A percentile compares a stretch with the other conserved stretches of the same genome.
phyloP scores from a whole-genome alignment of 164 flowering plant species.

The Litsea cubeba region DNA sequence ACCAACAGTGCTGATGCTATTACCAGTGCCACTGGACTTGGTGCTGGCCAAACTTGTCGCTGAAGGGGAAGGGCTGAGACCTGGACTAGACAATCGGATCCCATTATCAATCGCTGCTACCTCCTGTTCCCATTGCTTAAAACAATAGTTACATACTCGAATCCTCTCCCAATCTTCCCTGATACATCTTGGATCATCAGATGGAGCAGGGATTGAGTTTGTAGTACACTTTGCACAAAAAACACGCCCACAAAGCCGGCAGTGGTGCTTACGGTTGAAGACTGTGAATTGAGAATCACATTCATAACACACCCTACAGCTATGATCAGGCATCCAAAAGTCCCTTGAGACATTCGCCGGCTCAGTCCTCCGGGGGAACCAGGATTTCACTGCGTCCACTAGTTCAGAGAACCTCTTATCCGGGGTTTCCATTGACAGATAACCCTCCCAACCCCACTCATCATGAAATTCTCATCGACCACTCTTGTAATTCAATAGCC shows the following conservation, averaged over 20 bases:
- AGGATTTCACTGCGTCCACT: conserved; percentile 49
- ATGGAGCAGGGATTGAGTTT: conserved; percentile 63
- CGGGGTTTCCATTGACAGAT: conserved; percentile 57
- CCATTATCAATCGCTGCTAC: conserved; percentile 37
- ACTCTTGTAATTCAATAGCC: conserved; percentile 6
- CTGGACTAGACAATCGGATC: conserved; percentile 30
- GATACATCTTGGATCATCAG: conserved; percentile 30
- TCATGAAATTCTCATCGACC: conserved; percentile 53
- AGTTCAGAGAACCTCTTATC: conserved; percentile 52
- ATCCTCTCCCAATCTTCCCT: conserved; percentile 67
- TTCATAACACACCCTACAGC: conserved; percentile 92
- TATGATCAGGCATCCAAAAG: conserved; percentile 99
- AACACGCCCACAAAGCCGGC: conserved; percentile 85
- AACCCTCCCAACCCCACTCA: conserved; percentile 44
- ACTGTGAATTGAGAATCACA: conserved; percentile 84
- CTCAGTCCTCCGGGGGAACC: conserved; percentile 74
- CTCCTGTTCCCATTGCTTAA: conserved; percentile 67
- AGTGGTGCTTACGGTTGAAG: conserved; percentile 87
- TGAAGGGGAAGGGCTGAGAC: conserved; percentile 60
- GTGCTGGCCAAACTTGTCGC: conserved; percentile 62
- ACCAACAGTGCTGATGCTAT: conserved; percentile 47
- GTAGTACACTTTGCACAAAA: conserved; percentile 89
- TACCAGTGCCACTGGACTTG: conserved; percentile 54
- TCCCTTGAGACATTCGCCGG: conserved; percentile 78
- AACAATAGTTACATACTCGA: conserved; percentile 84